Base-by-base conservation (phyloP, 2,329 filamentous ascomycete species). In the Aspergillus candidus region DNA sequence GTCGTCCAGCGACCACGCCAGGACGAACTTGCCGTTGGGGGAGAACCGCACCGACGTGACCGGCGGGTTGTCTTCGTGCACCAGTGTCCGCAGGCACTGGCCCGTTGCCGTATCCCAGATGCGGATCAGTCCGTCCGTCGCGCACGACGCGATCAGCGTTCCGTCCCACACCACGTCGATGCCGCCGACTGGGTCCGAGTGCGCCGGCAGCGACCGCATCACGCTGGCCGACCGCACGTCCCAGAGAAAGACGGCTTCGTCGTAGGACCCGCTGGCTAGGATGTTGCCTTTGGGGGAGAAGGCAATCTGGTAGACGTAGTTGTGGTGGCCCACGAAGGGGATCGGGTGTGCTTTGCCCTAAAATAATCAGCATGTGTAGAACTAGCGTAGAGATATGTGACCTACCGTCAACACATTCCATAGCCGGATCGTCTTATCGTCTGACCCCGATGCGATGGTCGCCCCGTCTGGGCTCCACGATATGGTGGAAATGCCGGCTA, bases 281-380 rank as follows among this genome's bases (percentile, higher is more conserved):
- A 97, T 95, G 61, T 98, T 98, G 17, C 93, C 93, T 66, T 96
- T 97, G 2, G 93, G 93, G n/a, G 88, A 91, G 66, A 97, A 97
- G 5, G 90, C 89, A 30, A 98, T 74, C 40, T 85, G 88, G 68
- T 94, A 95, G 29, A 98, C 84, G 67, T 97, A 97, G 68, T 94
- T 97, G 66, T 96, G 89, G 59, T 98, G 93, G 2, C 93, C 91
- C 17, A 86, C 75, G 53, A 97, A 73, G 2, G 78, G 75, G 15
- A 72, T 75, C 0, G 77, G 76, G 42, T 82, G 75, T 22, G 77
- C 72, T 59, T 78, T 76, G 13, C 78, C 79, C 51, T 72, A 39
- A 32, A 17, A 15, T 36, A 45, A 44, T 47, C 27, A 27, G 11
- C 11, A 35, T 29, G 22, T 2, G 10, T 10, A 17, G 18, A 1